Conservation (phyloP, 2,329 filamentous ascomycete genomes). For the Pestalotiopsis sp. region DNA sequence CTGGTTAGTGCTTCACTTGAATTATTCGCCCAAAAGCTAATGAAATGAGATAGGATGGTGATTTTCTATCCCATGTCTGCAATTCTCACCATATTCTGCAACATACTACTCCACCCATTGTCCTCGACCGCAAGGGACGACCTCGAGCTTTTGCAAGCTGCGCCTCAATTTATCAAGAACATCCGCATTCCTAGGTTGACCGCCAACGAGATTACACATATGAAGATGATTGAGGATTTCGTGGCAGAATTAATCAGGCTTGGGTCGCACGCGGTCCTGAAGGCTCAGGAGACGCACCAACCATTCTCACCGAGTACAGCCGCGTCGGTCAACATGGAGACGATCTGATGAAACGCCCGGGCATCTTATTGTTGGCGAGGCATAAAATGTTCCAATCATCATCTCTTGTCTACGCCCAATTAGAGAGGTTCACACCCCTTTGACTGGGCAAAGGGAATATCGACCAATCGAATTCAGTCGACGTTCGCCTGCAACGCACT, state of each 20-base stretch:
- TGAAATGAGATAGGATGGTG: conserved; percentile 45
- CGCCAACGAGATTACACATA: conserved; percentile 36
- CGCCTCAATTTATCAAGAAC: conserved; percentile 45
- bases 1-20: conserved; percentile 39
- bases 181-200: conserved; percentile 35
- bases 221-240: conserved; percentile 41
- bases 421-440: neutral
- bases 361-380: neutral
- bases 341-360: neutral
- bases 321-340: neutral
- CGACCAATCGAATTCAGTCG: neutral
- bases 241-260: conserved; percentile 39
- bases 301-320: neutral
- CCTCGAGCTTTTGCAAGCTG: conserved; percentile 45
- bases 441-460: neutral
- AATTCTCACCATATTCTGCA: conserved; percentile 56
- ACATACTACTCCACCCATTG: conserved; percentile 51
- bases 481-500: neutral
- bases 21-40: conserved; percentile 14
- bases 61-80: conserved; percentile 60
- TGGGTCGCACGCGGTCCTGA: conserved; percentile 39
- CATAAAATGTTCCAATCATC: neutral
- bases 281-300: conserved; percentile 22
- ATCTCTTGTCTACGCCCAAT: neutral
- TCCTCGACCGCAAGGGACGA: conserved; percentile 45